Evolutionary conservation across 176 grass and related monocot species (phyloP).

Genomic region (Avena insularis): DNA sequence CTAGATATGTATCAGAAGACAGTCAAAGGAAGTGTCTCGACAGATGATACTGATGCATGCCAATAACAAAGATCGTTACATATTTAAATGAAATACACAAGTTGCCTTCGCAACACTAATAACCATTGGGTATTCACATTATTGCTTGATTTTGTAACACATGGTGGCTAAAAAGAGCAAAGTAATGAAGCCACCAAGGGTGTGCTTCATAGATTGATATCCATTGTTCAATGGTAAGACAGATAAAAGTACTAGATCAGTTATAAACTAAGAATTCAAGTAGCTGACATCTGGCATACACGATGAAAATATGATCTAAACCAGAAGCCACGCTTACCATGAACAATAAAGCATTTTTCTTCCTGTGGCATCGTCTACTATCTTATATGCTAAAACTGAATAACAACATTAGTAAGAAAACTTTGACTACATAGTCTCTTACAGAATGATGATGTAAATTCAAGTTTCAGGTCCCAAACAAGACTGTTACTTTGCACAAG

Average conservation of each 20-base stretch:
- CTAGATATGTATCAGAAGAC: neutral
- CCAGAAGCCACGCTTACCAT: neutral
- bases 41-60: neutral
- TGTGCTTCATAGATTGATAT: neutral
- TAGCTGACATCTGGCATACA: neutral
- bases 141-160: neutral
- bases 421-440: constrained; percentile 6
- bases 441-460: neutral
- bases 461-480: neutral
- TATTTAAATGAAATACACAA: neutral
- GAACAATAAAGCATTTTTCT: constrained; percentile 10
- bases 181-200: neutral
- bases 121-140: constrained; percentile 3
- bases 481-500: neutral
- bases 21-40: neutral
- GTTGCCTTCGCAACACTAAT: neutral
- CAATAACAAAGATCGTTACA: neutral
- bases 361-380: neutral
- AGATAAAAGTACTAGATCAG: neutral
- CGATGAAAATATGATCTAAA: neutral
- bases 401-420: neutral
- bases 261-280: neutral
- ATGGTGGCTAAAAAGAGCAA: neutral
- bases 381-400: neutral
- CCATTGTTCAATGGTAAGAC: neutral